Evolutionary conservation across 441 rosid genomes (phyloP), one percentile per base, ranked within the genome.

Genomic region (Pelargonium australe): DNA sequence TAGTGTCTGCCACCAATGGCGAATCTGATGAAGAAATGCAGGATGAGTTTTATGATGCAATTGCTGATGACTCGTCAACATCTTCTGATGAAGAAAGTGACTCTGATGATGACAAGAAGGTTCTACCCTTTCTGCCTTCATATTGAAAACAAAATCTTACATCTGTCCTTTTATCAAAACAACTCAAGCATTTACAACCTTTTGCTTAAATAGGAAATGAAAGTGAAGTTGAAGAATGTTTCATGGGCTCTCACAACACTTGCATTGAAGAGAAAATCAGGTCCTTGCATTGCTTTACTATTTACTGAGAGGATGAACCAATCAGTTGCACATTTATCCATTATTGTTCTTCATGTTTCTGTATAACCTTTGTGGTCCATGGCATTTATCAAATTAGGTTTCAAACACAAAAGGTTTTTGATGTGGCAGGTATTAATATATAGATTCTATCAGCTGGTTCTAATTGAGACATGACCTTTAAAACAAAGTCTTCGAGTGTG

Each of bases 1-100:
- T 85, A 77, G 73, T 70, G 64, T 83, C 83, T 17, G 40, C 68
- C 66, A 69, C 89, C 45, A 73, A 63, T 68, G 78, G 82, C 49
- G 96, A 87, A 66, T 94, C 84, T 76, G 96, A 91, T 74, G 64
- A 70, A 57, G 88, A 87, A 67, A 62, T 71, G 67, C 86, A 82
- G 60, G 99, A 95, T 81, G 89, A 92, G 85, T 95, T 95, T 81
- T 92, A 88, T 73, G 99, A 95, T 81, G 99, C 99, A 62, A 76
- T 87, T 66, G 86, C 84, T 77, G 83, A 79, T 70, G 90, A 79
- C 66, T 83, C 88, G 19, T 80, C 84, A 63, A 47, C 91, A 40
- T 81, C 87, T n/a, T 86, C 80, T 70, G 90, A 85, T 41, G 99
- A 90, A 68, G 96, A 85, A 66, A 85, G 92, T 61, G 96, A 85